phyloP scores from a whole-genome alignment of 306 rosid species.

The Corylus americana region DNA sequence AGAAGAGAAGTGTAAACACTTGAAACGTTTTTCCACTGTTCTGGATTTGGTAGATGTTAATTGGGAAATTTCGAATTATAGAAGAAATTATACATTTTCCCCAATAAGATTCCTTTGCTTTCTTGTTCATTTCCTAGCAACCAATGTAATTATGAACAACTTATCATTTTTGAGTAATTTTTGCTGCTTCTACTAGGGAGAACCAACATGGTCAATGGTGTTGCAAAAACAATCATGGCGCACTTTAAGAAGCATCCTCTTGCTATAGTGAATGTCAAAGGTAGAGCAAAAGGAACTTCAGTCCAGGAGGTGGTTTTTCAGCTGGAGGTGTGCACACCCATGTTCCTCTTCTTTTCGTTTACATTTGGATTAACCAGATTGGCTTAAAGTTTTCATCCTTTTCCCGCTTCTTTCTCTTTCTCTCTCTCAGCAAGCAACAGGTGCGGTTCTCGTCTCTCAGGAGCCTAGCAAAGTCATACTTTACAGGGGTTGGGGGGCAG shows the following conservation, averaged over 20 bases:
- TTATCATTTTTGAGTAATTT: slow-evolving; percentile 1
- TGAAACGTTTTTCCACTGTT: neutral
- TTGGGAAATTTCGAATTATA: neutral
- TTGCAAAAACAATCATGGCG: slow-evolving; percentile 66
- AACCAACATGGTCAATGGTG: slow-evolving; percentile 72
- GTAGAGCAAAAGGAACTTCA: slow-evolving; percentile 93
- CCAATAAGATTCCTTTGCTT: slow-evolving; percentile 7
- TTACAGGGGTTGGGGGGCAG: slow-evolving; percentile 91
- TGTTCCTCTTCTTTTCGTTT: slow-evolving; percentile 13
- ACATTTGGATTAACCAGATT: slow-evolving; percentile 6
- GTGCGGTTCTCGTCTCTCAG: slow-evolving; percentile 80
- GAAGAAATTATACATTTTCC: slow-evolving; percentile 5
- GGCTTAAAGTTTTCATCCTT: slow-evolving; percentile 24
- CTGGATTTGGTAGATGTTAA: neutral
- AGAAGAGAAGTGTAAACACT: neutral
- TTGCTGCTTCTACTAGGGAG: slow-evolving; percentile 49
- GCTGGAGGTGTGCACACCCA: slow-evolving; percentile 64
- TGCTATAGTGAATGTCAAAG: slow-evolving; percentile 80
- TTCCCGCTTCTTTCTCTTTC: neutral
- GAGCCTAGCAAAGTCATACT: slow-evolving; percentile 86
- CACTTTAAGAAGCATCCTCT: slow-evolving; percentile 76
- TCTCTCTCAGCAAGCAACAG: slow-evolving; percentile 72
- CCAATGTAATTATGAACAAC: slow-evolving; percentile 6
- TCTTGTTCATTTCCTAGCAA: slow-evolving; percentile 10
- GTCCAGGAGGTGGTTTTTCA: slow-evolving; percentile 71